phyloP scores from a whole-genome alignment of 164 flowering plant genomes.

The Aristolochia californica region DNA sequence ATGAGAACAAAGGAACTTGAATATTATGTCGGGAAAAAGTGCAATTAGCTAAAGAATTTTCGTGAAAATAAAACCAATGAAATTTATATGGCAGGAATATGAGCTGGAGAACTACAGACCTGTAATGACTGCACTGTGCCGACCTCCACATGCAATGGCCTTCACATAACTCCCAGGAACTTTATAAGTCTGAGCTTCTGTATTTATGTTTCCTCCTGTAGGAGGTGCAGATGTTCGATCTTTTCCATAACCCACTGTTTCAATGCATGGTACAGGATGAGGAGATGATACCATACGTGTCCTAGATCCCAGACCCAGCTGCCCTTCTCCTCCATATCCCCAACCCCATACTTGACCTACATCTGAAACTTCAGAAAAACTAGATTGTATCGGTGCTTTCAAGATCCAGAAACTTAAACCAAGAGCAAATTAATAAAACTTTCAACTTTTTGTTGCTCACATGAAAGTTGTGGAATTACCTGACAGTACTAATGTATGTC shows the following conservation, averaged over 20 bases:
- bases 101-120: constrained; percentile 30
- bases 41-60: not conserved
- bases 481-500: constrained; percentile 88
- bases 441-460: not conserved
- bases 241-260: constrained; percentile 36
- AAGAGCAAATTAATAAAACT: not conserved
- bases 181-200: constrained; percentile 43
- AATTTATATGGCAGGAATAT: not conserved
- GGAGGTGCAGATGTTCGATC: constrained; percentile 40
- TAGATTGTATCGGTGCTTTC: constrained; percentile 18
- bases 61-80: not conserved
- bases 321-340: constrained; percentile 99
- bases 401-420: constrained; percentile 2
- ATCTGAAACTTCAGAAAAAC: constrained; percentile 60
- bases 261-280: constrained; percentile 83
- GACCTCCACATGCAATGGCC: constrained; percentile 94
- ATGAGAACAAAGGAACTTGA: not conserved
- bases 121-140: constrained; percentile 89
- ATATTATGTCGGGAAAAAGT: not conserved
- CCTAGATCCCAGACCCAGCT: constrained; percentile 91
- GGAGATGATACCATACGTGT: constrained; percentile 95
- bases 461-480: constrained; percentile 29
- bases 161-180: constrained; percentile 79
- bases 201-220: constrained; percentile 25
- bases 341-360: constrained; percentile 99